Base-by-base conservation (phyloP, 192 early-diverging fungal genomes). In the Backusella luteola region DNA sequence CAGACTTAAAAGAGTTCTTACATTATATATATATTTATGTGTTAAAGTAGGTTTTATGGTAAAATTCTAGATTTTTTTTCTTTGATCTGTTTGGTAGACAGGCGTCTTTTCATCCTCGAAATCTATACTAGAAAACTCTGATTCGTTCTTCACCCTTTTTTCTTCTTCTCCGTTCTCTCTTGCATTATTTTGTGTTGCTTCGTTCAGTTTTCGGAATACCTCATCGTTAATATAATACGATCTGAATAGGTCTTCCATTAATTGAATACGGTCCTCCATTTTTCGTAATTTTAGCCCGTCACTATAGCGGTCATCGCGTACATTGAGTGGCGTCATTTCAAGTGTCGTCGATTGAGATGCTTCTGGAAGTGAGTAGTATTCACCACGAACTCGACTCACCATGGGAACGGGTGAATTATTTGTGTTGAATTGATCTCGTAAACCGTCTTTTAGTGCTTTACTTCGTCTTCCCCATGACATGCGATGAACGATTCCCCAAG, bases 211-310 rank as follows among this genome's bases (percentile, higher is more conserved):
- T 11, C n/a, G 34, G 17, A 68, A 75, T 17, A 75, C 42, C 44
- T 75, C 74, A 35, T 67, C 66, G 21, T 75, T 44, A 21, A 75
- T 46, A 75, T 75, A 75, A 42, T 75, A 75, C 9, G 74, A 44
- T 42, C 52, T 68, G 29, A 75, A 75, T 11, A 75, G 14, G 4
- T 34, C 17, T 75, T 75, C 74, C 66, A 75, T 29, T 46, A 67
- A 21, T 34, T 75, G 74, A 26, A 76, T 56, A 17, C 66, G 3
- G 26, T 34, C 17, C 69, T 75, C 74, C 66, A 75, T 29, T 46
- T 76, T 42, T n/a, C 29, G 46, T 29, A 76, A 21, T 35, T 44
- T 44, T 44, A 42, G 3, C 14, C 14, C 42, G 14, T 46, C 39
- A 15, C 32, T 42, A 4, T 38, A 38, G 0, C 34, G 6, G 17